Base-by-base conservation (phyloP, 2,329 filamentous ascomycete genomes). In the Penicillium psychrosexuale region DNA sequence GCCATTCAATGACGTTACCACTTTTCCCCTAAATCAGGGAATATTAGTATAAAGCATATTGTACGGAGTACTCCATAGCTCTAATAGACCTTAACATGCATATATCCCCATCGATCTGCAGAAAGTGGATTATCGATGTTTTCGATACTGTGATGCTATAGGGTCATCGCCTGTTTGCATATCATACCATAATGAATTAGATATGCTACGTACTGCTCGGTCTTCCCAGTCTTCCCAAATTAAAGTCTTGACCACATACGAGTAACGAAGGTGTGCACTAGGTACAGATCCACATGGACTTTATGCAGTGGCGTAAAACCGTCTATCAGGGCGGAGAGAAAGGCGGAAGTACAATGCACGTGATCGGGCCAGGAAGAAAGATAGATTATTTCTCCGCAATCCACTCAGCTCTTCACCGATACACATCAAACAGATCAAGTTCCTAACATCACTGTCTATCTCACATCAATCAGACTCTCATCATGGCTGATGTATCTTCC, bases 401-500 rank as follows among this genome's bases (percentile, higher is more conserved):
- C 12, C 27, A 43, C 15, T 43, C 15, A 28, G 24, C 28, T 31
- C 28, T 22, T 50, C 46, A 34, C 30, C 24, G 17, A 47, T 24
- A 17, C 19, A 5, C 24, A 11, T 34, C 27, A 8, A 34, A 17
- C 37, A 11, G 43, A 17, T 22, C 5, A 12, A 43, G 3, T 27
- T 28, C 15, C 22, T 36, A 28, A 8, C 6, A 37, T 28, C 45
- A 31, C 30, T 5, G 2, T 42, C 11, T 17, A 33, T 47, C 31
- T 24, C 17, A 15, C 8, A 52, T 8, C n/a, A 40, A 39, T 27
- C 17, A 19, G 8, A 15, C 15, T 22, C 27, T 22, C 50, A 70
- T 22, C 42, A 79, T 78, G 76, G 69, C 69, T 27, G 75, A 78
- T 47, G 65, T 78, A 28, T 69, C 72, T 42, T 69, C 72, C 47